Percentiles rank a stretch among this genome's conserved stretches.
Conservation (phyloP, 2,329 filamentous ascomycete species). For the Penicillium carneum region DNA sequence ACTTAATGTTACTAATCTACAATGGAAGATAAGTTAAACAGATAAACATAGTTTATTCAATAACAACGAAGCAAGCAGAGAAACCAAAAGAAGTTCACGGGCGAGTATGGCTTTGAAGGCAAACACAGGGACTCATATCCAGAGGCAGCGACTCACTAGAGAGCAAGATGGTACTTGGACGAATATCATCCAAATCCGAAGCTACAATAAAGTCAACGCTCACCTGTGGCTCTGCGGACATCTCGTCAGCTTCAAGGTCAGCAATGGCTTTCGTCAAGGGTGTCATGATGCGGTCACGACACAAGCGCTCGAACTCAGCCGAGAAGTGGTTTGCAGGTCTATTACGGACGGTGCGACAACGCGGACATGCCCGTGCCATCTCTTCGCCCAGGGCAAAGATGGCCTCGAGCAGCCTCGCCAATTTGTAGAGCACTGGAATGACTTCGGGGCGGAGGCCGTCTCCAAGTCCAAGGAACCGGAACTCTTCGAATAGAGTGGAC, state of each 20-base stretch:
- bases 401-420: background rate
- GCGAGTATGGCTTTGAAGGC: background rate
- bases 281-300: background rate
- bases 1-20: background rate
- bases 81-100: background rate
- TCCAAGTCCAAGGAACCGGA: background rate
- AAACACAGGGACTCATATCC: background rate
- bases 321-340: constrained; percentile 1
- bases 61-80: background rate
- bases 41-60: background rate
- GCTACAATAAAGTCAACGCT: background rate
- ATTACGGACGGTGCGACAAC: background rate
- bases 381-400: background rate
- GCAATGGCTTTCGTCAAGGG: background rate
- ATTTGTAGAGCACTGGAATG: background rate
- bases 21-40: background rate
- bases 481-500: background rate
- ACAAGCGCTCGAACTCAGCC: background rate
- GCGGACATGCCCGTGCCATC: background rate
- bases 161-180: background rate
- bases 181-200: constrained; percentile 1
- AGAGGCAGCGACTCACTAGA: background rate
- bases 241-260: background rate
- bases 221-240: background rate
- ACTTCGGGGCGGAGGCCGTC: background rate